Evolutionary conservation across 2,329 filamentous ascomycete genomes (phyloP), one percentile per base, ranked within the genome.

Genomic region (Trichophyton simii): DNA sequence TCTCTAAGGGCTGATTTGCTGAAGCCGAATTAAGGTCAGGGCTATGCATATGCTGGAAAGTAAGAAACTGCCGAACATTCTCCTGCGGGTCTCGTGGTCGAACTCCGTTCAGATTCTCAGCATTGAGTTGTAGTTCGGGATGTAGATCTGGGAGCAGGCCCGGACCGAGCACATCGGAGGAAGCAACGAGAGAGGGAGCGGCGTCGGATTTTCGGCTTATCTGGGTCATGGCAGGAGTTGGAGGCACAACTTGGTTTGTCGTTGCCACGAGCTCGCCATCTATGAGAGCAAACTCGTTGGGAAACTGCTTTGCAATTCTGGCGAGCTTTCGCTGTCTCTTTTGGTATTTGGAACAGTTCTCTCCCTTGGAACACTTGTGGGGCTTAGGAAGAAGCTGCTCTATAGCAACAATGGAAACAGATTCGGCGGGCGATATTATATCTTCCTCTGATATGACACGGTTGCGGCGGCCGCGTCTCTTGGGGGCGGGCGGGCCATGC

Each of bases 361-460:
- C 88, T 59, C 91, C 91, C 73, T 95, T 95, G 60, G 85, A 84
- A 76, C 91, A 96, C 65, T 83, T 82, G 75, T 96, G 91, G 42
- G 87, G 86, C 75, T 91, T 91, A n/a, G 91, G 90, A 61, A 95
- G 83, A 62, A 95, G 80, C 73, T 95, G 89, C 76, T 96, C 90
- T 65, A 96, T 95, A 48, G 89, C 90, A 42, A 95, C 90, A 67
- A 95, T 95, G 2, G 90, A 95, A 9, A 94, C 86, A 1, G 89
- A 92, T 73, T 95, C 88, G 62, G 87, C 82, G 5, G 89, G 89
- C 1, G 86, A 86, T 70, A 94, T 87, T 67, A 92, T 87, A 65
- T 86, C 83, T 28, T 67, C 60, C 59, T 68, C 63, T 18, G 57
- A 41, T 36, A 63, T 59, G n/a, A 64, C 63, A 34, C 63, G 63